These are phyloP conservation scores for Taxillus chinensis DNA, from an alignment of 164 flowering plant species.

Conservation along the genomic window DNA sequence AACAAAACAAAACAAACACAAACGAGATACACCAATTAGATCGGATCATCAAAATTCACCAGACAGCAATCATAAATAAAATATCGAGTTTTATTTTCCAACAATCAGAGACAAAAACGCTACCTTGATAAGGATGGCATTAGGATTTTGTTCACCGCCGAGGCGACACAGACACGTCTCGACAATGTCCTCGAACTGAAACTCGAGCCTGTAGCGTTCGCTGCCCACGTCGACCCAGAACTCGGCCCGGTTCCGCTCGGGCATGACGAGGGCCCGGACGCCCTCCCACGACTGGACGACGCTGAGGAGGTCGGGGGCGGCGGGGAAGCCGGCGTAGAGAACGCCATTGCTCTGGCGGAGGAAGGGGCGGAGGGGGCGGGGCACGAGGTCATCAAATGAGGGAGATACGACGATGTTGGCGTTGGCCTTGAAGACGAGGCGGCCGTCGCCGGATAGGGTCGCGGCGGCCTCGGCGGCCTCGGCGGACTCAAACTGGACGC, in stretches of 20 bases:
- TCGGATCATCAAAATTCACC: no score
- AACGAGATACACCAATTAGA: no score
- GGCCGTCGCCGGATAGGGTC: conserved; percentile 25
- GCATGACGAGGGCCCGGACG: conserved; percentile 60
- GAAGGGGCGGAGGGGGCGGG: conserved; percentile 33
- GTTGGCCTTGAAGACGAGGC: conserved; percentile 36
- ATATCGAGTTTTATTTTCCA: neutral
- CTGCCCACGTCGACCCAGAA: conserved; percentile 36
- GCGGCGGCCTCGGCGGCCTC: conserved; percentile 24
- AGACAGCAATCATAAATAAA: no score
- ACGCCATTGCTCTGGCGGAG: conserved; percentile 30
- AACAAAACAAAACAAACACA: no score
- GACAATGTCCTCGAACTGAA: conserved; percentile 49
- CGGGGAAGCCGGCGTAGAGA: conserved; percentile 58
- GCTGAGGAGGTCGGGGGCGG: conserved; percentile 21
- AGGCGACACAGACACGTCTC: conserved; percentile 39
- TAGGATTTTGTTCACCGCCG: conserved; percentile 18
- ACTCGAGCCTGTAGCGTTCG: conserved; percentile 49
- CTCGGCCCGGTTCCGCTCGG: conserved; percentile 56
- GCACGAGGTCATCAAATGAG: conserved; percentile 47
- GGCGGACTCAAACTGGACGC: conserved; percentile 71
- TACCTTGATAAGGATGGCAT: conserved; percentile 72
- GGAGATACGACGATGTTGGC: conserved; percentile 27
- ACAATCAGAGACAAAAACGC: neutral
- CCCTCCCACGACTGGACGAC: conserved; percentile 54